Conservation (phyloP, 2,329 filamentous ascomycete genomes). For the Helotiales sp. region DNA sequence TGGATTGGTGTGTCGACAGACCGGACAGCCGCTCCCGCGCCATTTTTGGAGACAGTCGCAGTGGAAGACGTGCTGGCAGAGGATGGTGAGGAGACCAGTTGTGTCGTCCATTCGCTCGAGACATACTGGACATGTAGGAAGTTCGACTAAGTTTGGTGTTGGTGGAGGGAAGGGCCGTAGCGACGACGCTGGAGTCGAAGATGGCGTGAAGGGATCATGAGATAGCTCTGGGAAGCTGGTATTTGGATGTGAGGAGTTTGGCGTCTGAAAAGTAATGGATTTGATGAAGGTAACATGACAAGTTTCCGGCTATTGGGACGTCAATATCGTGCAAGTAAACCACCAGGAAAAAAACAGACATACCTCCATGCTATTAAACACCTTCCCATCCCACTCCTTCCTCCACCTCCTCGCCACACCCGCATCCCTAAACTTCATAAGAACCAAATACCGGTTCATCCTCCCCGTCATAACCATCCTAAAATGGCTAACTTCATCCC, state of each 20-base stretch:
- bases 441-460: slow-evolving; percentile 90
- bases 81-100: slow-evolving; percentile 90
- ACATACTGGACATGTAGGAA: slow-evolving; percentile 95
- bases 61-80: slow-evolving; percentile 97
- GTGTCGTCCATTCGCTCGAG: slow-evolving; percentile 98
- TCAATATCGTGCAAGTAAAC: slow-evolving; percentile 23
- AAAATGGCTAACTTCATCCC: slow-evolving; percentile 88
- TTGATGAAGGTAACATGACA: slow-evolving; percentile 96
- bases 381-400: slow-evolving; percentile 86
- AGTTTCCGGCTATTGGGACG: slow-evolving; percentile 72
- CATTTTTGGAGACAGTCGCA: slow-evolving; percentile 96
- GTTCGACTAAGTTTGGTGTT: slow-evolving; percentile 84
- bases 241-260: slow-evolving; percentile 35
- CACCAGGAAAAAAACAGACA: slow-evolving; percentile 38
- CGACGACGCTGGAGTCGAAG: slow-evolving; percentile 44
- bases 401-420: slow-evolving; percentile 80
- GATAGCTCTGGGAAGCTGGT: slow-evolving; percentile 62
- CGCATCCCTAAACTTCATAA: slow-evolving; percentile 88
- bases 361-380: slow-evolving; percentile 91
- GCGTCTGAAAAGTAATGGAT: slow-evolving; percentile 77
- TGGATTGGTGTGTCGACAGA: slow-evolving; percentile 86
- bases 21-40: slow-evolving; percentile 91
- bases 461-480: slow-evolving; percentile 89
- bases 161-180: slow-evolving; percentile 66
- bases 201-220: slow-evolving; percentile 69